Conservation (phyloP, 2,329 filamentous ascomycete species). For the Ceratocystiopsis minuta region DNA sequence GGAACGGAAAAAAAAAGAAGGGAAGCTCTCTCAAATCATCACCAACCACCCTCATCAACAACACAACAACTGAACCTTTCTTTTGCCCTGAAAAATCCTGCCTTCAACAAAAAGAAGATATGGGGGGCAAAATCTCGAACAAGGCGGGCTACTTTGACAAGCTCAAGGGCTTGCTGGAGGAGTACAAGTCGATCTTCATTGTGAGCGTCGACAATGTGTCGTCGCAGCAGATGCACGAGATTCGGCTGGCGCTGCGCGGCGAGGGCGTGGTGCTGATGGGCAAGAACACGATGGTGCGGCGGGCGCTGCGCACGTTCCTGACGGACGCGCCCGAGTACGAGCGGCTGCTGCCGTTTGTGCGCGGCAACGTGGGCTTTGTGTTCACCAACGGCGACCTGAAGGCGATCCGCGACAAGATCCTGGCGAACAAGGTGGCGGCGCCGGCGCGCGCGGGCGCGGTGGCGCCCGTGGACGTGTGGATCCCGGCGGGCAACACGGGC, state of each 20-base stretch:
- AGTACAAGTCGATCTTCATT: conserved; percentile 96
- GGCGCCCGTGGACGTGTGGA: conserved; percentile 80
- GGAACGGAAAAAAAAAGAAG: not conserved
- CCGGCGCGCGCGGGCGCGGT: conserved; percentile 95
- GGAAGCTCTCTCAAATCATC: not conserved
- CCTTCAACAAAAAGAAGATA: conserved; percentile 90
- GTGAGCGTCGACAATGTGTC: conserved; percentile 98
- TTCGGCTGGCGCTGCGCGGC: conserved; percentile 76
- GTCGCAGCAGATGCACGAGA: conserved; percentile 99
- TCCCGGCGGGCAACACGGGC: conserved; percentile 97
- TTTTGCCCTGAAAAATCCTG: conserved; percentile 93
- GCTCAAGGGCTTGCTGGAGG: conserved; percentile 92
- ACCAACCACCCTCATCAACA: conserved; percentile 3
- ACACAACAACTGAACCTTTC: not conserved
- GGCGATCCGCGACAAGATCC: conserved; percentile 79
- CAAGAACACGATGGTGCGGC: conserved; percentile 99
- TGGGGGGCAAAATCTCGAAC: conserved; percentile 86
- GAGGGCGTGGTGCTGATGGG: conserved; percentile 96
- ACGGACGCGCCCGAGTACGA: conserved; percentile 89
- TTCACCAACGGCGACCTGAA: conserved; percentile 98
- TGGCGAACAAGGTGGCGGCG: conserved; percentile 92
- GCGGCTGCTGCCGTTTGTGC: conserved; percentile 87
- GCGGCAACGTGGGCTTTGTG: conserved; percentile 97
- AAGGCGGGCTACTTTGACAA: conserved; percentile 99
- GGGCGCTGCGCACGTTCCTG: conserved; percentile 92